These are phyloP conservation scores for Saussurea involucrata DNA, from an alignment of 129 eudicot species.

Conservation along the genomic window DNA sequence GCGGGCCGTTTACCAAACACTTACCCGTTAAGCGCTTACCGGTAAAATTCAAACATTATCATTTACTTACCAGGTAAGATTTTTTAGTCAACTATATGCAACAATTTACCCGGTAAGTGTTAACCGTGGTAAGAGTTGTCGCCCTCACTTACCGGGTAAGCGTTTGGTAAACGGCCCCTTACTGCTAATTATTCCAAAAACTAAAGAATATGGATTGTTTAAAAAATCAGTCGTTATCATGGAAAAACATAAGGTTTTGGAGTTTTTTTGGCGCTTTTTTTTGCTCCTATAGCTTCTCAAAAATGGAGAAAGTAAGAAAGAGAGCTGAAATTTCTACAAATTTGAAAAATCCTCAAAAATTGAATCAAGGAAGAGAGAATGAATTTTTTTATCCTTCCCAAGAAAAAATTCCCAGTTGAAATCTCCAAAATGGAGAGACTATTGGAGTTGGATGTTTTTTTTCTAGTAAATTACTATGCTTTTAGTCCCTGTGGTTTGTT, in stretches of 20 bases:
- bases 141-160: too few relatives aligned
- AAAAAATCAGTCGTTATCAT: not conserved
- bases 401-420: not conserved
- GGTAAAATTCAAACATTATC: too few relatives aligned
- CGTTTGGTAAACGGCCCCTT: too few relatives aligned
- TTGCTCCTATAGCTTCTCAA: not conserved
- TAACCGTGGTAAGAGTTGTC: too few relatives aligned
- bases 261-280: not conserved
- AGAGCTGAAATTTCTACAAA: not conserved
- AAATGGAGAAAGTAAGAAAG: not conserved
- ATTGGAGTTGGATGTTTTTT: not conserved
- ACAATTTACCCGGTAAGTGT: too few relatives aligned
- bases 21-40: too few relatives aligned
- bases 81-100: too few relatives aligned
- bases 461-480: too few relatives aligned
- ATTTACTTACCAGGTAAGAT: too few relatives aligned
- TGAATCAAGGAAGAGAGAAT: not conserved
- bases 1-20: too few relatives aligned
- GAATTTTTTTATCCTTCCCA: not conserved
- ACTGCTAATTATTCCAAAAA: not conserved
- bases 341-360: not conserved
- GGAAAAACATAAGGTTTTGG: not conserved
- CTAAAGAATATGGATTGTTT: conserved; percentile 4
- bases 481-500: too few relatives aligned
- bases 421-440: not conserved